Percentiles rank a stretch among this genome's conserved stretches.
Evolutionary conservation across 371 early-diverging fungal genomes (phyloP).

Genomic region (Saksenaea oblongispora): DNA sequence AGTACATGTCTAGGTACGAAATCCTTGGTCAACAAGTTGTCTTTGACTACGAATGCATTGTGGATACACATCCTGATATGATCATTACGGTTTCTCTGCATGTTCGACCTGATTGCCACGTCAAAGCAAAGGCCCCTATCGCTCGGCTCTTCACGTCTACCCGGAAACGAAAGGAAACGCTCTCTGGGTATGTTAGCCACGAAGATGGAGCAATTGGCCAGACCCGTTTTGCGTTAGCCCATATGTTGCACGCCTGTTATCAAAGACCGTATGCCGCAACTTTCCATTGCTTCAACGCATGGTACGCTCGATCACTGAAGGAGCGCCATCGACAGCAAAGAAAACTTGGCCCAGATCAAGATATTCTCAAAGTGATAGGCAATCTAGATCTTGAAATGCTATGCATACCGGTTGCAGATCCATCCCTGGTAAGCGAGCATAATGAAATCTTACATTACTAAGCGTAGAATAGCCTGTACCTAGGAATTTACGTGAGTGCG

Average conservation of each 20-base stretch:
- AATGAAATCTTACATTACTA: neutral
- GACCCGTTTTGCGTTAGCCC: conserved; percentile 37
- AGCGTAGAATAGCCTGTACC: conserved; percentile 31
- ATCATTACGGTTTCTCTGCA: conserved; percentile 39
- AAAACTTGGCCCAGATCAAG: conserved; percentile 7
- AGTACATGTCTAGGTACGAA: conserved; percentile 52
- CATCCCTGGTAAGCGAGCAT: conserved; percentile 14
- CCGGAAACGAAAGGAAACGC: conserved; percentile 29
- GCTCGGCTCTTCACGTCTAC: conserved; percentile 32
- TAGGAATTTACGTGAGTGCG: conserved; percentile 44
- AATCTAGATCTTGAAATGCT: conserved; percentile 31
- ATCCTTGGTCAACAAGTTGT: conserved; percentile 22
- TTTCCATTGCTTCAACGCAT: conserved; percentile 51
- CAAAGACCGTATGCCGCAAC: conserved; percentile 36
- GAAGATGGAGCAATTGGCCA: conserved; percentile 50
- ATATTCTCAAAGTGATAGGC: conserved; percentile 25
- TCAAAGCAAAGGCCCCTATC: conserved; percentile 35
- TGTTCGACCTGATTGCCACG: conserved; percentile 40
- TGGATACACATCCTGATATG: conserved; percentile 36
- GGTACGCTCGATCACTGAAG: conserved; percentile 25
- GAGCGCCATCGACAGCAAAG: conserved; percentile 9
- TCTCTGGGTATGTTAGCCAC: conserved; percentile 43
- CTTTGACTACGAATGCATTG: conserved; percentile 43
- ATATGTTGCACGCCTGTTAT: conserved; percentile 46
- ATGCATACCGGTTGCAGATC: conserved; percentile 29